Evolutionary conservation across 148 eudicot species (phyloP).

Genomic region (Cornus controversa): DNA sequence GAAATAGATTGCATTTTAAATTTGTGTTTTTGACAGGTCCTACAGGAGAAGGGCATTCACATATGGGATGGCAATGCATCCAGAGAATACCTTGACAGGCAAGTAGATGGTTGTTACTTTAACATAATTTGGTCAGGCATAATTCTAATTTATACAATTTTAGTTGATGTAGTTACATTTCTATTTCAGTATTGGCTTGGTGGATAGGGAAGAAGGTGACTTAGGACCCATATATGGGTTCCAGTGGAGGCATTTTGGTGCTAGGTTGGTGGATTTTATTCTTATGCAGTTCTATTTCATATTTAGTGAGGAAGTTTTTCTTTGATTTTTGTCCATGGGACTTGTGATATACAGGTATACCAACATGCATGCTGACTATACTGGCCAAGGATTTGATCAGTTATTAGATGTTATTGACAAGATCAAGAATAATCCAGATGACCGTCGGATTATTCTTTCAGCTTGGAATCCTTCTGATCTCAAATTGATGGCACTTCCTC

Average conservation of each 20-base stretch:
- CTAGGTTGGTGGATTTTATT: slow-evolving; percentile 49
- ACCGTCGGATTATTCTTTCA: slow-evolving; percentile 83
- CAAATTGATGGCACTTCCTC: slow-evolving; percentile 88
- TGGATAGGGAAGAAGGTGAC: slow-evolving; percentile 91
- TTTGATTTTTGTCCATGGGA: not conserved
- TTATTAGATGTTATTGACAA: slow-evolving; percentile 76
- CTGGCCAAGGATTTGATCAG: slow-evolving; percentile 94
- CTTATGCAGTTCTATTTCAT: not conserved
- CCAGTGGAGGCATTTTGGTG: slow-evolving; percentile 97
- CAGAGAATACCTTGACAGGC: slow-evolving; percentile 79
- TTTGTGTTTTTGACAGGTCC: slow-evolving; percentile 32
- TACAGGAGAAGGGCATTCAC: slow-evolving; percentile 83
- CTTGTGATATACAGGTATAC: slow-evolving; percentile 54
- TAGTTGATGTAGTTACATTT: not conserved
- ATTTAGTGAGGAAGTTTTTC: not conserved
- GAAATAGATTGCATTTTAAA: not conserved
- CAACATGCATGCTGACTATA: slow-evolving; percentile 85
- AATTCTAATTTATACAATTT: not conserved
- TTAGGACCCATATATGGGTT: slow-evolving; percentile 96
- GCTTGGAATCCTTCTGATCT: slow-evolving; percentile 98
- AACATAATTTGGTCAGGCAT: not conserved
- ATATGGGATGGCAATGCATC: slow-evolving; percentile 98
- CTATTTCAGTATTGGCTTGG: slow-evolving; percentile 69
- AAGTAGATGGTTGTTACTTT: slow-evolving; percentile 5
- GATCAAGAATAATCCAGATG: slow-evolving; percentile 88